Percentiles rank a stretch among this genome's conserved stretches.
Conservation (phyloP, 345 rosid species). For the Ailanthus altissimus region DNA sequence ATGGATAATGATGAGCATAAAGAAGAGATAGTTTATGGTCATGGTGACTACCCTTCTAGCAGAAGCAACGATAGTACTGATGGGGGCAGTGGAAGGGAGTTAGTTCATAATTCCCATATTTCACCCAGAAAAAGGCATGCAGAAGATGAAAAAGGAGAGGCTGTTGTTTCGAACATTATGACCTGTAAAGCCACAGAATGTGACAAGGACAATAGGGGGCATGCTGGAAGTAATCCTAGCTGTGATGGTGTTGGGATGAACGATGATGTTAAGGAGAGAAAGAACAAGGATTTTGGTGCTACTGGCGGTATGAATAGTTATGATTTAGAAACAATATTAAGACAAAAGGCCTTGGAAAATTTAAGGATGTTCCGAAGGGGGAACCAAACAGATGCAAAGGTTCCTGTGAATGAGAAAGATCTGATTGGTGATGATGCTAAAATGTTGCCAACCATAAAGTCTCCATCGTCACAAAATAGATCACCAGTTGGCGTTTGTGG, state of each 20-base stretch:
- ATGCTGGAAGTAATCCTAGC: constrained; percentile 21
- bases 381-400: constrained; percentile 21
- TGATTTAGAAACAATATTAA: constrained; percentile 65
- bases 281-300: constrained; percentile 27
- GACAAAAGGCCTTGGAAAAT: constrained; percentile 78
- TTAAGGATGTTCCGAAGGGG: constrained; percentile 60
- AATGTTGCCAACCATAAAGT: constrained; percentile 20
- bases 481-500: constrained; percentile 20
- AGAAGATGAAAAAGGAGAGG: constrained; percentile 39
- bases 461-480: constrained; percentile 28
- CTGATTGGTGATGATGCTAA: constrained; percentile 21
- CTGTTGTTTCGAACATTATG: constrained; percentile 29
- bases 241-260: constrained; percentile 25
- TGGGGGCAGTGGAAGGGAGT: constrained; percentile 36
- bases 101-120: constrained; percentile 23
- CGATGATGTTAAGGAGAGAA: constrained; percentile 26
- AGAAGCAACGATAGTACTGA: constrained; percentile 51
- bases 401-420: constrained; percentile 27
- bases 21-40: constrained; percentile 52
- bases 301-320: constrained; percentile 31
- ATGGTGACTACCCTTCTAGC: constrained; percentile 58
- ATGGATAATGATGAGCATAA: constrained; percentile 36
- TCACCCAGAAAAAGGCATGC: constrained; percentile 25
- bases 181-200: constrained; percentile 17
- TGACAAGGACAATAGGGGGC: constrained; percentile 25